Percentiles rank a stretch among this genome's conserved stretches.
These are phyloP conservation scores for Cryptococcus maquisensis DNA, from an alignment of 1,284 basidiomycete species.

Conservation along the genomic window DNA sequence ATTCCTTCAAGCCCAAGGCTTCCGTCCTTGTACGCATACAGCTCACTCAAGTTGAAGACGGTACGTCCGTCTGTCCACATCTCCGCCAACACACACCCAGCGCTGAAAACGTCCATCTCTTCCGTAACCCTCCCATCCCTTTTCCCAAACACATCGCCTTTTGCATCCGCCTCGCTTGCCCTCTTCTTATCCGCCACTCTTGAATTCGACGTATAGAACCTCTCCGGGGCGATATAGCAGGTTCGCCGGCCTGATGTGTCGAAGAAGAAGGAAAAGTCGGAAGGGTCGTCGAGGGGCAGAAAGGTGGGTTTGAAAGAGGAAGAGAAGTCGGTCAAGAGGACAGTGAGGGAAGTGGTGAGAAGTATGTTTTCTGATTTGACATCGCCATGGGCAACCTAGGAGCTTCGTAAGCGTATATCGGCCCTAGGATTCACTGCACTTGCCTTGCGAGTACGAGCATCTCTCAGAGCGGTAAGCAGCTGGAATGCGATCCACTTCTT, in stretches of 20 bases:
- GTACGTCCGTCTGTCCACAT: constrained; percentile 92
- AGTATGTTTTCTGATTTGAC: constrained; percentile 98
- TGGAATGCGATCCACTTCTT: constrained; percentile 99
- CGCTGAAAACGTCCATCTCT: constrained; percentile 96
- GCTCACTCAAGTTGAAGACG: constrained; percentile 87
- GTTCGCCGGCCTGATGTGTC: constrained; percentile 89
- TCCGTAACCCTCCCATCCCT: constrained; percentile 81
- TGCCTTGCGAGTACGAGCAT: constrained; percentile 67
- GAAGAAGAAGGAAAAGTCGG: constrained; percentile 97
- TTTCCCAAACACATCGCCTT: constrained; percentile 49
- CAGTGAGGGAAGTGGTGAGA: constrained; percentile 92
- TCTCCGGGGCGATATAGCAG: constrained; percentile 94
- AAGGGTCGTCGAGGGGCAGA: constrained; percentile 92
- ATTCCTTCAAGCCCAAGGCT: constrained; percentile 73
- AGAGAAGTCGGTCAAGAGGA: constrained; percentile 94
- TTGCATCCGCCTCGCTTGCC: not conserved
- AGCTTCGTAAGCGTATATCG: not conserved
- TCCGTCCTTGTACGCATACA: constrained; percentile 90
- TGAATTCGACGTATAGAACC: constrained; percentile 79
- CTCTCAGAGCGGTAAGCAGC: constrained; percentile 76
- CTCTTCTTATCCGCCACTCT: constrained; percentile 60
- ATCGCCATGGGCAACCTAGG: constrained; percentile 86
- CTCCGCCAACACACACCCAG: constrained; percentile 93
- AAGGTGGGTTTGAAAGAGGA: constrained; percentile 90
- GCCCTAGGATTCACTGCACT: constrained; percentile 5